phyloP scores from a whole-genome alignment of 352 stramenopile species.

The Globisporangium polare region DNA sequence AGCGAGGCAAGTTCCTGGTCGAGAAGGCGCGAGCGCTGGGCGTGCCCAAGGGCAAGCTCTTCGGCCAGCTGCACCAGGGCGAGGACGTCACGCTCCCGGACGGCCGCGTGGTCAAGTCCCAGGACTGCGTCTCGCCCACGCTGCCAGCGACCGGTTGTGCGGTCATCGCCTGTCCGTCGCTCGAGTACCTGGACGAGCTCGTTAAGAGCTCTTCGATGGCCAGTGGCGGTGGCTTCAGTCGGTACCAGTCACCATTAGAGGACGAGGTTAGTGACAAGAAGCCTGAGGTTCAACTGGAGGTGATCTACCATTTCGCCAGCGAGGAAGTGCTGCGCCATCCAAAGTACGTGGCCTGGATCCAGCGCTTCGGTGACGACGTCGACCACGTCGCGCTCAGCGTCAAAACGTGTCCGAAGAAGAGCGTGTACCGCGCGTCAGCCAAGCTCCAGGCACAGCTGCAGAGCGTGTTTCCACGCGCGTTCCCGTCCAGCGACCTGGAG shows the following conservation, averaged over 20 bases:
- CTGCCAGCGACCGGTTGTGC: constrained; percentile 45
- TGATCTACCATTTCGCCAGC: constrained; percentile 58
- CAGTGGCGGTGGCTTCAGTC: constrained; percentile 24
- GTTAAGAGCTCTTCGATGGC: constrained; percentile 19
- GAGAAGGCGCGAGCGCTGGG: constrained; percentile 60
- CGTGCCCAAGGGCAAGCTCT: constrained; percentile 74
- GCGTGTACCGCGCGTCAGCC: constrained; percentile 66
- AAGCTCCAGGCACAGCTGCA: constrained; percentile 72
- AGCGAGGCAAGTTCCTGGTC: constrained; percentile 79
- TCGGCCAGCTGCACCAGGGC: constrained; percentile 73
- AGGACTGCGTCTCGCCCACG: constrained; percentile 67
- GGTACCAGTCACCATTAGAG: constrained; percentile 28
- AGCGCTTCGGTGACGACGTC: constrained; percentile 47
- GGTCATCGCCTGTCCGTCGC: constrained; percentile 57
- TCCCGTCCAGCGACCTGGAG: constrained; percentile 52
- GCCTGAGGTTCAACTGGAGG: constrained; percentile 43
- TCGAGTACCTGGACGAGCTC: constrained; percentile 59
- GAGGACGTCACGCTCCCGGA: constrained; percentile 73
- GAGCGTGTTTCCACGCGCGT: constrained; percentile 50
- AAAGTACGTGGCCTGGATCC: constrained; percentile 57
- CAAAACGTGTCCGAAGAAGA: constrained; percentile 49
- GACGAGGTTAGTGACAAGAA: constrained; percentile 8
- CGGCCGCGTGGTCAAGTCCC: constrained; percentile 53
- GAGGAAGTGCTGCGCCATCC: constrained; percentile 45
- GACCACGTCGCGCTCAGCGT: constrained; percentile 63